Conservation (phyloP, 495 filamentous ascomycete species). For the Neohortaea acidophila region DNA sequence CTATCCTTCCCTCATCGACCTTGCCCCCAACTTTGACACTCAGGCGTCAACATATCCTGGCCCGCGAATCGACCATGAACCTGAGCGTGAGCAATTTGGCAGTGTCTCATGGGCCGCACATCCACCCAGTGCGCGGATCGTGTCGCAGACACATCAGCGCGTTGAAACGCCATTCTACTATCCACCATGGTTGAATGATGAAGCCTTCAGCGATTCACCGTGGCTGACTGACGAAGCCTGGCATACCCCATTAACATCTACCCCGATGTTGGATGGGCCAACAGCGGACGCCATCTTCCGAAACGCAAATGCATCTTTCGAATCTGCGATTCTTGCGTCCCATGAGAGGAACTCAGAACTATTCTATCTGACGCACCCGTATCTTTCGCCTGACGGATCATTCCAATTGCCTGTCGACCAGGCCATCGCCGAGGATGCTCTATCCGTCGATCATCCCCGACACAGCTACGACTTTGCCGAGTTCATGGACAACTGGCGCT, state of each 20-base stretch:
- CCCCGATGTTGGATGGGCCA: background rate
- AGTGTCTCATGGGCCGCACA: background rate
- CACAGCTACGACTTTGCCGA: slow-evolving; percentile 13
- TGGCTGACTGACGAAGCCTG: too few relatives aligned
- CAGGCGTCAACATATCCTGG: background rate
- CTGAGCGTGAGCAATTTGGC: background rate
- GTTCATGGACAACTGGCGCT: slow-evolving; percentile 14
- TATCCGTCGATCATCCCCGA: slow-evolving; percentile 12
- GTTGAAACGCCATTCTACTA: too few relatives aligned
- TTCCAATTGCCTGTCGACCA: background rate
- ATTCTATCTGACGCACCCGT: too few relatives aligned
- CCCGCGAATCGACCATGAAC: slow-evolving; percentile 2
- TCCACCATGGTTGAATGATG: too few relatives aligned
- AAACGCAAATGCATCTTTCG: background rate
- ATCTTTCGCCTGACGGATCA: too few relatives aligned
- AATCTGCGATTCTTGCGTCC: background rate
- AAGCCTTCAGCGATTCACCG: too few relatives aligned
- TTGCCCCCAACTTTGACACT: background rate
- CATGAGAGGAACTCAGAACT: background rate
- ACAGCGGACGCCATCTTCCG: background rate
- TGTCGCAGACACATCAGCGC: too few relatives aligned
- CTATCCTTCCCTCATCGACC: background rate
- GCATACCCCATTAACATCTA: background rate
- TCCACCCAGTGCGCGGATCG: too few relatives aligned
- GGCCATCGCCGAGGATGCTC: slow-evolving; percentile 6